Conservation (phyloP, 805 yeast species). For the Hanseniaspora lachancei region DNA sequence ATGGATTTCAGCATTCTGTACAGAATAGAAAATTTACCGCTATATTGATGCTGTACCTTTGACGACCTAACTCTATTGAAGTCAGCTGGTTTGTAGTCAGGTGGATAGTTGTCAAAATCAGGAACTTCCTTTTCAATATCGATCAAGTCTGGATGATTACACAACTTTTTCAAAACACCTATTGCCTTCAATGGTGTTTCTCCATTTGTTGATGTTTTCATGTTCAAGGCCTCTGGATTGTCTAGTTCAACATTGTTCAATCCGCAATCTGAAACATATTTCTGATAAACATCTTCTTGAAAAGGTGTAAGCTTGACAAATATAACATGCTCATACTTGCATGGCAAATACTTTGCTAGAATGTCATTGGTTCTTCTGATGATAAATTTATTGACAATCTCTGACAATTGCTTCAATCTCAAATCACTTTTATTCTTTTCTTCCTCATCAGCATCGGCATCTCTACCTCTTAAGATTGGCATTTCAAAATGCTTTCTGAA, state of each 20-base stretch:
- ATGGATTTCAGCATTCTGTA: slow-evolving; percentile 75
- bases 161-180: slow-evolving; percentile 73
- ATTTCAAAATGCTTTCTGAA: slow-evolving; percentile 76
- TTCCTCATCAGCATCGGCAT: slow-evolving; percentile 72
- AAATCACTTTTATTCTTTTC: slow-evolving; percentile 58
- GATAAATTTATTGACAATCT: slow-evolving; percentile 73
- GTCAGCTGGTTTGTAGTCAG: slow-evolving; percentile 45
- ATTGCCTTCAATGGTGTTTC: slow-evolving; percentile 68
- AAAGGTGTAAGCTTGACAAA: slow-evolving; percentile 72
- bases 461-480: slow-evolving; percentile 72
- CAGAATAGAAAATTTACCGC: slow-evolving; percentile 76
- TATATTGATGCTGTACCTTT: slow-evolving; percentile 54
- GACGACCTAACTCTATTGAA: slow-evolving; percentile 33
- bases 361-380: slow-evolving; percentile 93
- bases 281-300: slow-evolving; percentile 57
- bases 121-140: slow-evolving; percentile 51
- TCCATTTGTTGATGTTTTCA: slow-evolving; percentile 8
- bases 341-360: slow-evolving; percentile 82
- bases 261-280: slow-evolving; percentile 68
- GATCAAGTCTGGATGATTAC: slow-evolving; percentile 85
- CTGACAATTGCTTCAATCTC: slow-evolving; percentile 57
- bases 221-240: not conserved
- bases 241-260: slow-evolving; percentile 53
- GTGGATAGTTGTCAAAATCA: slow-evolving; percentile 51
- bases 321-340: slow-evolving; percentile 93